Conservation (phyloP, 139 green algal species). For the Picochlorum sp. region DNA sequence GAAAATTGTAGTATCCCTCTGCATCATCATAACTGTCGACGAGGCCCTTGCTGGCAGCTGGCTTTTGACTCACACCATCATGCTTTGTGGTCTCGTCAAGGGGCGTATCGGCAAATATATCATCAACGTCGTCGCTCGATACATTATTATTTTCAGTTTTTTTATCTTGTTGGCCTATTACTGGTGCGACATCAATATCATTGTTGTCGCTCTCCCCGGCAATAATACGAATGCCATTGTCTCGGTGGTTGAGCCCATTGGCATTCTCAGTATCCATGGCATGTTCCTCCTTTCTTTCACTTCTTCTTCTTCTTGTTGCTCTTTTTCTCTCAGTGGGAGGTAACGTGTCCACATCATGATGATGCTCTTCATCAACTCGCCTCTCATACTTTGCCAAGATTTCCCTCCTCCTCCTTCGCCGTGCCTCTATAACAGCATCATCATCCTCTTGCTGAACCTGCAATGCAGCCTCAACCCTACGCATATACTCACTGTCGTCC, state of each 20-base stretch:
- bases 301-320: neutral
- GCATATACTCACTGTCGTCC: constrained; percentile 21
- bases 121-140: constrained; percentile 35
- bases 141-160: neutral
- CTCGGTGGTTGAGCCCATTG: too few species aligned
- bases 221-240: neutral
- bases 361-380: neutral
- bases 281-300: neutral
- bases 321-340: neutral
- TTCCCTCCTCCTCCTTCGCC: constrained; percentile 36
- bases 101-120: constrained; percentile 63
- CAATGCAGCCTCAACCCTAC: constrained; percentile 27
- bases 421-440: constrained; percentile 52
- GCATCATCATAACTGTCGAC: constrained; percentile 86
- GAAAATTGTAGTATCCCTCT: constrained; percentile 96
- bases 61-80: neutral
- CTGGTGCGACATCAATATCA: neutral
- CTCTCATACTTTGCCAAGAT: constrained; percentile 54
- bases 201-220: too few species aligned
- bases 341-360: neutral
- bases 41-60: constrained; percentile 26
- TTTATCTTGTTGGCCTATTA: neutral
- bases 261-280: neutral
- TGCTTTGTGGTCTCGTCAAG: constrained; percentile 10
- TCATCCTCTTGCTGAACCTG: constrained; percentile 36